Base-by-base conservation (phyloP, 1,284 basidiomycete genomes). In the Puccinia sorghi region DNA sequence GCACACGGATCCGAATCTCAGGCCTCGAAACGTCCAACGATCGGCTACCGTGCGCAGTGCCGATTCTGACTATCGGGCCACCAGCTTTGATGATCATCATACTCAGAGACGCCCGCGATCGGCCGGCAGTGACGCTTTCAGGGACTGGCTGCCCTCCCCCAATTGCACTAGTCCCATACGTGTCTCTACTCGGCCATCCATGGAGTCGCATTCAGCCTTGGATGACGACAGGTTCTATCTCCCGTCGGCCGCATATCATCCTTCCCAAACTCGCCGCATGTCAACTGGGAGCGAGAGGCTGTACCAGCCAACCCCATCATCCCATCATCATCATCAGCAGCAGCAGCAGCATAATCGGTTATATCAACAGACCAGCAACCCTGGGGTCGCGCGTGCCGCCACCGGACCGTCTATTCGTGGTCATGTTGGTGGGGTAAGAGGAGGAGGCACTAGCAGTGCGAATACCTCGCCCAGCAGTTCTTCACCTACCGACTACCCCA, bases 11-110 rank as follows among this genome's bases (percentile, higher is more conserved):
- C 41, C 56, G 3, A 57, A 15, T 15, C n/a, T 52, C 22, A 56
- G 43, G n/a, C 37, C 56, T n/a, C 52, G 39, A 9, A 15, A 37
- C 46, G 71, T 72, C 11, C 71, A 72, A 13, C 71, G 71, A 59
- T 72, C 71, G 12, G 32, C 71, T 13, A 72, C 71, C 37, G 56
- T 61, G 2, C 71, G 54, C 52, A 72, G 56, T 41, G 71, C 71
- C 13, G 67, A 70, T 54, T 54, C 67, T 9, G 67, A 70, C 32
- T 50, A 54, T 39, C 66, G 66, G 13, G 9, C 66, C 27, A 32
- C 66, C 12, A 63, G 17, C 48, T 12, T 12, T 2, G 22, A 15
- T 43, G 20, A 7, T 46, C 20, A 50, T 25, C 50, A 37, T 39
- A 8, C 13, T 48, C 25, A 50, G 3, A 54, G 67, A 52, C 67